These are phyloP conservation scores for Spergularia azorica DNA, from an alignment of 179 eudicot genomes.

Conservation along the genomic window DNA sequence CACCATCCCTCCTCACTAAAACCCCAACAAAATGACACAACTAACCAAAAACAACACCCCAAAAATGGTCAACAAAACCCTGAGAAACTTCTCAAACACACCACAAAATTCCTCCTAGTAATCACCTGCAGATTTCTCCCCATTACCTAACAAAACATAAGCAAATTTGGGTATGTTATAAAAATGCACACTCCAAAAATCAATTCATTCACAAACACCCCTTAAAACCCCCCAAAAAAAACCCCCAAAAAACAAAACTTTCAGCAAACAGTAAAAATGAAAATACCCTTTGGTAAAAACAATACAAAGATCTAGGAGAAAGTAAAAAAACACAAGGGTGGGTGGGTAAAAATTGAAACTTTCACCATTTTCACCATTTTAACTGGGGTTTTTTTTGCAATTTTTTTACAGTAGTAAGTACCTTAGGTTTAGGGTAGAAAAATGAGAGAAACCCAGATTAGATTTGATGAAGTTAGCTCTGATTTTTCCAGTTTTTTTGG, in stretches of 20 bases:
- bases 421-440: neutral
- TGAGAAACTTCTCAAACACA: neutral
- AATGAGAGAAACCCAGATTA: conserved; percentile 25
- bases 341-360: neutral
- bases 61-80: neutral
- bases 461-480: conserved; percentile 18
- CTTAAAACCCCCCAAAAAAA: neutral
- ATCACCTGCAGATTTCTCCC: neutral
- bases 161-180: neutral
- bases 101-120: neutral
- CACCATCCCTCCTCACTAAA: conserved; percentile 48
- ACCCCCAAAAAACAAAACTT: no score
- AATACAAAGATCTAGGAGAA: conserved; percentile 15
- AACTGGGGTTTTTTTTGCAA: no score
- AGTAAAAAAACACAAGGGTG: conserved; percentile 15
- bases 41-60: no score
- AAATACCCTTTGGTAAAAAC: conserved; percentile 3
- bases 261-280: neutral
- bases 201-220: neutral
- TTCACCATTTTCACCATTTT: no score
- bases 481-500: neutral
- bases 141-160: conserved; percentile 19
- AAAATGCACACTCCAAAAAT: conserved; percentile 20
- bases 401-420: no score
- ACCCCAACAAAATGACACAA: neutral